These are phyloP conservation scores for Blastobotrys peoriensis DNA, from an alignment of 805 yeast genomes.

Conservation along the genomic window DNA sequence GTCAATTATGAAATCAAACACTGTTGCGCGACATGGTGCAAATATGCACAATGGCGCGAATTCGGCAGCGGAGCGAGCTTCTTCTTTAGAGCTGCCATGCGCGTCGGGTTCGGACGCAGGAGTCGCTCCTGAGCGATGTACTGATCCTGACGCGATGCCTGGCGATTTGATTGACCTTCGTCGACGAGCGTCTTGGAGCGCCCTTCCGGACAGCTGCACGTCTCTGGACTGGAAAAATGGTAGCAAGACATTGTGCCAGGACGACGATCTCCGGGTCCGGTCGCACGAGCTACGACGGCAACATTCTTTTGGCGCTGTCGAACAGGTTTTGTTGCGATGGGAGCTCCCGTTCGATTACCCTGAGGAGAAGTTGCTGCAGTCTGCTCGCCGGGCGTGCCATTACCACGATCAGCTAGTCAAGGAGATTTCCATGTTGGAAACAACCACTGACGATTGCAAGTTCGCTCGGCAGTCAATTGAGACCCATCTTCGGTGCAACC, in stretches of 20 bases:
- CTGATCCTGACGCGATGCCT: neutral
- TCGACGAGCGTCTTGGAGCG: neutral
- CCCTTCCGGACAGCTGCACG: no score
- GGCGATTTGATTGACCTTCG: neutral
- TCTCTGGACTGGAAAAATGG: constrained; percentile 1
- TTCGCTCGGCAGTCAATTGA: neutral
- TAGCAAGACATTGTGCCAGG: neutral
- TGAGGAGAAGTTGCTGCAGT: constrained; percentile 5
- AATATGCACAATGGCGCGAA: neutral
- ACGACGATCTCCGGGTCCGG: neutral
- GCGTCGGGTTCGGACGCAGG: neutral
- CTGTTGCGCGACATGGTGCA: no score
- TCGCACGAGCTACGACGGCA: constrained; percentile 12
- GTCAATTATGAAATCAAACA: neutral
- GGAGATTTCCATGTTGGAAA: constrained; percentile 7
- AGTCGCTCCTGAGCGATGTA: neutral
- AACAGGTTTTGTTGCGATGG: constrained; percentile 11
- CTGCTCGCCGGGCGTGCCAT: constrained; percentile 8
- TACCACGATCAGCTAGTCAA: constrained; percentile 7
- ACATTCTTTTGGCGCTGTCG: constrained; percentile 14
- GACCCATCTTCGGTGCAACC: constrained; percentile 3
- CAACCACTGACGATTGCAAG: constrained; percentile 6
- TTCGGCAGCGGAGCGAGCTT: neutral
- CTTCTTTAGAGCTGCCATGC: neutral
- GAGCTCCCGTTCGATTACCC: constrained; percentile 8